Base-by-base conservation (phyloP, 768 basidiomycete species). In the Kwoniella europaea region DNA sequence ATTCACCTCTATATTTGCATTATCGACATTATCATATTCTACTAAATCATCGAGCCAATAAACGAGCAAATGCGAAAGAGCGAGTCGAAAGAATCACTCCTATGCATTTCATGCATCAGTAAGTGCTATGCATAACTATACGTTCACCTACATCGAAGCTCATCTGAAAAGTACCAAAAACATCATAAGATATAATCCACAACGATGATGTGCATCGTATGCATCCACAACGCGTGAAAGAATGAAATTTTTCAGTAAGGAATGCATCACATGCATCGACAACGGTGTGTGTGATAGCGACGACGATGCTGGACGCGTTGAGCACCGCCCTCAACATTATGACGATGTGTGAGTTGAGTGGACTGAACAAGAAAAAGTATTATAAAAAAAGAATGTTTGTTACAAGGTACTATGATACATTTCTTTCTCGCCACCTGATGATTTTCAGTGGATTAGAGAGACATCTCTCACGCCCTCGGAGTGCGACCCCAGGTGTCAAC, bases 361-460 rank as follows among this genome's bases (percentile, higher is more conserved):
- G 46, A 18, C 12, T 50, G 18, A 50, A 13, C 13, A 50, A 50
- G 18, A 50, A 13, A 16, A 10, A 50, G 10, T 15, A 50, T 15
- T 15, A 50, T 4, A 6, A 50, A 50, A 50, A 50, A 50, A 18
- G 18, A 12, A 50, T 50, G 46, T 50, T 50, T 16, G 15, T 50
- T 50, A 50, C 46, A 50, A 50, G 46, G 46, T 50, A 50, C 46
- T 50, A 50, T 50, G 46, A 50, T 50, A 50, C 46, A 50, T 50
- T 50, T 9, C 18, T 50, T 50, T 4, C 46, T 50, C 46, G 46
- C 46, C 46, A 50, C 46, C 46, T 15, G 46, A 15, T 50, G 46
- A 18, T 50, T 50, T 50, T 50, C 46, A 50, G 46, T 50, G 46
- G 46, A 50, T 50, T 50, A 50, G 46, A 50, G 46, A 50, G 12